These are phyloP conservation scores for Begonia peltatifolia DNA, from an alignment of 306 rosid genomes.

Conservation along the genomic window DNA sequence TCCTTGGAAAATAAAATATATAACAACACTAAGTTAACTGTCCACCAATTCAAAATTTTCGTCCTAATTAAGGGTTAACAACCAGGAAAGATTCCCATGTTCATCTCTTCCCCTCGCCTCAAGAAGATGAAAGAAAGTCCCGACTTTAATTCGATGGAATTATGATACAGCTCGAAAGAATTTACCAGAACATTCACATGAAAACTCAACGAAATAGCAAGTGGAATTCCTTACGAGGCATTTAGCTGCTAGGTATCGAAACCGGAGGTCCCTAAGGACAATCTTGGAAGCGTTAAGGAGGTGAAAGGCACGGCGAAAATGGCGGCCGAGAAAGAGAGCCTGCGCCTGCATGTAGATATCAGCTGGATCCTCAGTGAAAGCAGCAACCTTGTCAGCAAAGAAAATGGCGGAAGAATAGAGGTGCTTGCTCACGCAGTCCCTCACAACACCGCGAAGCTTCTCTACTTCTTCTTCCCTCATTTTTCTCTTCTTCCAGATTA, in stretches of 20 bases:
- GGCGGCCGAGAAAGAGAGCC: constrained; percentile 92
- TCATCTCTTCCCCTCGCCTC: too few species aligned
- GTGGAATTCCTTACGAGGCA: constrained; percentile 38
- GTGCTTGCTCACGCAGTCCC: constrained; percentile 91
- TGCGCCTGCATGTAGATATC: constrained; percentile 96
- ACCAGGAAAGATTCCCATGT: too few species aligned
- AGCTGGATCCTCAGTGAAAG: constrained; percentile 81
- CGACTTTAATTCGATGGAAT: too few species aligned
- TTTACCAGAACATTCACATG: not conserved
- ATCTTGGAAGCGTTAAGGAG: constrained; percentile 88
- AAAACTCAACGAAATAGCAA: not conserved
- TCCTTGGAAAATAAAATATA: too few species aligned
- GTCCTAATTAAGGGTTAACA: too few species aligned
- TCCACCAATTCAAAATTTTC: too few species aligned
- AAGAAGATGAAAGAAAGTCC: too few species aligned
- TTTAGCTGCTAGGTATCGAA: constrained; percentile 92
- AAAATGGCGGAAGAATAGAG: constrained; percentile 88
- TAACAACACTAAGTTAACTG: too few species aligned
- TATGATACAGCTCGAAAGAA: too few species aligned
- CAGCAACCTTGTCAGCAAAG: constrained; percentile 90
- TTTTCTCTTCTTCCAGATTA: not conserved
- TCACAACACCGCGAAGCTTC: constrained; percentile 81
- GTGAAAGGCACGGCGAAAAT: constrained; percentile 85
- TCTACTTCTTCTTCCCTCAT: constrained; percentile 87
- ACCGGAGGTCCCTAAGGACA: constrained; percentile 78